Conservation (phyloP, 2,329 filamentous ascomycete species). For the Anthostomella pinea region DNA sequence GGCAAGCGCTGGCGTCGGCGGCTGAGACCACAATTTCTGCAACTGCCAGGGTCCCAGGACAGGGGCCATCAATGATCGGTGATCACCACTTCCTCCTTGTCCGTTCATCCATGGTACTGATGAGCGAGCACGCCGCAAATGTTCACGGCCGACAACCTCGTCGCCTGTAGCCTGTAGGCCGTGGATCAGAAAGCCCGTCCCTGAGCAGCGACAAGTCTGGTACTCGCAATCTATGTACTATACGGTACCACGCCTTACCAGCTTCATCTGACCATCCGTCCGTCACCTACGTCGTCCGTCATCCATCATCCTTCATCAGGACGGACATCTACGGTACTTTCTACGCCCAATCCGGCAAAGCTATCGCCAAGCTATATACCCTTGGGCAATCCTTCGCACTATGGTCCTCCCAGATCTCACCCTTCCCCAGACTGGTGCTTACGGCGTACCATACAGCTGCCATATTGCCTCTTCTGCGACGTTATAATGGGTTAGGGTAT, state of each 20-base stretch:
- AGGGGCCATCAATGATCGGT: not conserved
- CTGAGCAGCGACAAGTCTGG: no score
- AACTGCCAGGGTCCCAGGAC: not conserved
- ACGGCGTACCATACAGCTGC: conserved; percentile 21
- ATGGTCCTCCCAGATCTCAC: conserved; percentile 18
- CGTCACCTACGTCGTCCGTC: not conserved
- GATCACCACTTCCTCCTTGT: no score
- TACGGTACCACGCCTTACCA: no score
- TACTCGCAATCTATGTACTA: no score
- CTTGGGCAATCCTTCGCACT: conserved; percentile 12
- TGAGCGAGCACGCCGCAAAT: no score
- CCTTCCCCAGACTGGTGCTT: conserved; percentile 25
- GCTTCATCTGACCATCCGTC: no score
- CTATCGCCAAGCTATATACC: not conserved
- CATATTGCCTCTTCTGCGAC: not conserved
- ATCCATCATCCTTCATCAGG: conserved; percentile 2
- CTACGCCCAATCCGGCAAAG: not conserved
- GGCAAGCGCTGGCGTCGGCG: not conserved
- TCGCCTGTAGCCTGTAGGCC: no score
- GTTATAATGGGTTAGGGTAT: not conserved
- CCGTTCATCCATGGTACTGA: no score
- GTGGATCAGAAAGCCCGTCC: no score
- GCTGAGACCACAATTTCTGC: not conserved
- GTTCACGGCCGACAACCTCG: no score
- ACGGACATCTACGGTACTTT: no score